Evolutionary conservation across 208 protist genomes (phyloP).

Genomic region (Leishmania lainsoni): DNA sequence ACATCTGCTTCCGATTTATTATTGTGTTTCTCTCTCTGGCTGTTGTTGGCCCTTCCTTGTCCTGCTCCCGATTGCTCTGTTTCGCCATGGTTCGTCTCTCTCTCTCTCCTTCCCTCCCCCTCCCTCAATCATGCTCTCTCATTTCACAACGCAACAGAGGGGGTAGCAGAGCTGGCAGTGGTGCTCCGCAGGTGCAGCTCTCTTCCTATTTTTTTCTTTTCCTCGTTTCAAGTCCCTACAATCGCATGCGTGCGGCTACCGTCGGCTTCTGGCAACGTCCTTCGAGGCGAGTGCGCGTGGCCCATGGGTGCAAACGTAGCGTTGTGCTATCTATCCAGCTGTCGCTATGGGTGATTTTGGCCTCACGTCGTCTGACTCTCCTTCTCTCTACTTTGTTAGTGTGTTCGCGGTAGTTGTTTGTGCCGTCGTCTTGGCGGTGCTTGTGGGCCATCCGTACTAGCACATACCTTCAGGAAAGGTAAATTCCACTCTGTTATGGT

Average conservation of each 20-base stretch:
- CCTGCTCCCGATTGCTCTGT: not conserved
- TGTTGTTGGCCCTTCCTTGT: not conserved
- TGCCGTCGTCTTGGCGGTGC: not conserved
- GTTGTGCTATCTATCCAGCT: not conserved
- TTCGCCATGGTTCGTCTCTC: not conserved
- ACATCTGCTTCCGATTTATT: too few species aligned
- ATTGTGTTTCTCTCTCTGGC: not conserved
- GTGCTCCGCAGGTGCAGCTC: not conserved
- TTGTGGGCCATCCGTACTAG: not conserved
- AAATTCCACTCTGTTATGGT: not conserved
- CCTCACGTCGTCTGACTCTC: not conserved
- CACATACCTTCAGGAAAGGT: not conserved
- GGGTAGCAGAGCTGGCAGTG: not conserved
- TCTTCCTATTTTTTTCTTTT: not conserved
- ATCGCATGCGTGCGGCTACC: not conserved
- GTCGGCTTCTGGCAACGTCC: not conserved
- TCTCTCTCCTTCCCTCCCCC: not conserved
- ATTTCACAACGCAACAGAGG: not conserved
- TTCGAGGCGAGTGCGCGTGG: not conserved
- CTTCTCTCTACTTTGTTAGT: not conserved
- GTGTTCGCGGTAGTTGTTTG: not conserved
- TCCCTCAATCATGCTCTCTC: not conserved
- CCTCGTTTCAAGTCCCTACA: not conserved
- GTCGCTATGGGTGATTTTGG: not conserved
- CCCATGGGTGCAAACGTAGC: not conserved